Percentiles rank a stretch among this genome's conserved stretches.
Conservation (phyloP, 202 grass and related monocot species). For the Carex sylvatica region DNA sequence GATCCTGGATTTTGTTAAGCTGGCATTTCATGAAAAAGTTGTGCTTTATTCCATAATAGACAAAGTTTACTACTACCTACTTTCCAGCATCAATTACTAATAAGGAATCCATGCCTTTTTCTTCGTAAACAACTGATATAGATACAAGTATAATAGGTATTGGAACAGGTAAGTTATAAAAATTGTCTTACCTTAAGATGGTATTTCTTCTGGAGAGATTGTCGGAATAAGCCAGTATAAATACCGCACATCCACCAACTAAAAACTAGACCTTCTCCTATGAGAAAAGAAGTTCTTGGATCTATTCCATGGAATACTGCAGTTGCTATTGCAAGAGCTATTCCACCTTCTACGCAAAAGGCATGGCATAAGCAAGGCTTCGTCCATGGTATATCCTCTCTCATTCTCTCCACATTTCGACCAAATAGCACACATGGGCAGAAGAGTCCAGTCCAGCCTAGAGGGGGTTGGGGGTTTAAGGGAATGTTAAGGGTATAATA, state of each 20-base stretch:
- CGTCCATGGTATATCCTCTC: constrained; percentile 81
- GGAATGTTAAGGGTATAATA: background rate
- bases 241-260: constrained; percentile 86
- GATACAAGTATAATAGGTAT: background rate
- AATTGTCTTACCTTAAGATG: constrained; percentile 63
- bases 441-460: constrained; percentile 82
- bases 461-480: background rate
- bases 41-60: background rate
- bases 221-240: constrained; percentile 82
- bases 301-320: constrained; percentile 80
- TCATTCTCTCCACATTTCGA: constrained; percentile 71
- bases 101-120: background rate
- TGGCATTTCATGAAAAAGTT: background rate
- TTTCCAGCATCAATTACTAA: background rate
- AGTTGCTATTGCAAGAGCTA: constrained; percentile 65
- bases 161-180: background rate
- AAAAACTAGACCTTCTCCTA: constrained; percentile 87
- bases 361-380: constrained; percentile 80
- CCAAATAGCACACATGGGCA: constrained; percentile 89
- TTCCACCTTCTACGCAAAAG: constrained; percentile 80
- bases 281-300: constrained; percentile 70
- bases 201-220: constrained; percentile 87
- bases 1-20: background rate
- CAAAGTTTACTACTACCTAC: background rate
- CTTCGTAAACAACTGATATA: background rate